Evolutionary conservation across 768 basidiomycete genomes (phyloP), one percentile per base, ranked within the genome.

Genomic region (Suillus tomentosus): DNA sequence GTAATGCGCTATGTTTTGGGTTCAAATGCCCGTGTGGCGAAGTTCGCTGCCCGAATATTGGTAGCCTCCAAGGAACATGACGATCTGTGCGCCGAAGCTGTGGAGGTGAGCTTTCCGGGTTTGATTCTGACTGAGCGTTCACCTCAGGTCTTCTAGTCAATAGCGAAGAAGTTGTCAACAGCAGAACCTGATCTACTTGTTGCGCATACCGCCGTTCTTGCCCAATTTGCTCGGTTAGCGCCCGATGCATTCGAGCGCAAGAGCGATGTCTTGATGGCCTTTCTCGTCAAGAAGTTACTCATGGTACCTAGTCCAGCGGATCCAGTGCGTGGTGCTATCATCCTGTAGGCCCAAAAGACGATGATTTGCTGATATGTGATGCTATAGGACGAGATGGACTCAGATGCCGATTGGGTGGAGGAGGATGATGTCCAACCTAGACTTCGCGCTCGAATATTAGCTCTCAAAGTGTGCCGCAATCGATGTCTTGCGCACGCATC

Each of bases 41-140:
- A 98, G 74, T 96, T 93, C 73, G 91, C 94, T 1, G 87, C 92
- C 3, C 85, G 95, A 24, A 79, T 92, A 40, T 71, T 96, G 24
- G 85, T 88, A 1, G 83, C 82, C 60, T 81, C 81, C 45, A 85
- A 84, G 68, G 81, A 85, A 53, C 79, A 83, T 15, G 80, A 81
- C 8, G 78, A 83, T 2, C 66, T 80, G 1, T 87, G 88, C 66
- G 71, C 74, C 1, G 76, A 84, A 11, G 79, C 93, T 11, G 80
- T 94, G 37, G 85, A 91, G 68, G 95, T 95, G 67, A 59, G 82
- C 1, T 54, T 31, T 34, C 64, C n/a, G 13, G 50, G 36, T 1
- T 19, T 31, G 13, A 11, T 43, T 9, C 2, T 14, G 51, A 31
- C 14, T 17, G 57, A 54, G 45, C 31, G 6, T 50, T 45, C 59